Conservation (phyloP, 2,329 filamentous ascomycete genomes). For the Mycosphaerella arachidis region DNA sequence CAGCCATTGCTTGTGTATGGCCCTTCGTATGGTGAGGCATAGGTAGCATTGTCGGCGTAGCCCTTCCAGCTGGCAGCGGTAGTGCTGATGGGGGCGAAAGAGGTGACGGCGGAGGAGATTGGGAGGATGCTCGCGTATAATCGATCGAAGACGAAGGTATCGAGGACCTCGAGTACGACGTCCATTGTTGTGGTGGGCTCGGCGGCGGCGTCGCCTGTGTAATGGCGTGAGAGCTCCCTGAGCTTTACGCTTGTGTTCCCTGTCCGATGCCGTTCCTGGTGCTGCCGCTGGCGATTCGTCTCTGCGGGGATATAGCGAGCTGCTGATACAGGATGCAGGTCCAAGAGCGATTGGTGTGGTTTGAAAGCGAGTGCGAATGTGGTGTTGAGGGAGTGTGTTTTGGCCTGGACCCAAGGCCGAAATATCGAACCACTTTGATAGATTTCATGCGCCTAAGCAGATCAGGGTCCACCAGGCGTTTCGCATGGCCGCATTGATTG, state of each 20-base stretch:
- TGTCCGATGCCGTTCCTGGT: not conserved
- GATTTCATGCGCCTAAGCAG: not conserved
- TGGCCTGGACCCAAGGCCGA: not conserved
- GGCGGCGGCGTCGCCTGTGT: not conserved
- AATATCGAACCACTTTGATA: not conserved
- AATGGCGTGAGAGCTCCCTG: not conserved
- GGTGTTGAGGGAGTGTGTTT: not conserved
- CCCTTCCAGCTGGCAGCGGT: conserved; percentile 45
- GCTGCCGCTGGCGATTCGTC: not conserved
- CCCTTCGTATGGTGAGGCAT: conserved; percentile 6
- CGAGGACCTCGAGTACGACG: conserved; percentile 79
- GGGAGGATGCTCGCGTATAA: conserved; percentile 71
- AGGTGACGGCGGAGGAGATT: conserved; percentile 44
- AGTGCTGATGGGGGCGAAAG: conserved; percentile 49
- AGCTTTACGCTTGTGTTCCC: not conserved
- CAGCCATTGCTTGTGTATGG: conserved; percentile 28
- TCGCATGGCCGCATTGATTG: too few species aligned
- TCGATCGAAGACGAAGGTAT: conserved; percentile 77
- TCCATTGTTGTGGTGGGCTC: conserved; percentile 66
- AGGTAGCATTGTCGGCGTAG: conserved; percentile 48
- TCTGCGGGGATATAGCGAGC: not conserved
- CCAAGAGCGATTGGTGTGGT: not conserved
- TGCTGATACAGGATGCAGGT: not conserved
- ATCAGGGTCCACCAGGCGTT: too few species aligned
- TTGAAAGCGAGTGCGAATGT: not conserved